phyloP scores from a whole-genome alignment of 2,329 filamentous ascomycete species.

The Verticillium zaregamsianum region DNA sequence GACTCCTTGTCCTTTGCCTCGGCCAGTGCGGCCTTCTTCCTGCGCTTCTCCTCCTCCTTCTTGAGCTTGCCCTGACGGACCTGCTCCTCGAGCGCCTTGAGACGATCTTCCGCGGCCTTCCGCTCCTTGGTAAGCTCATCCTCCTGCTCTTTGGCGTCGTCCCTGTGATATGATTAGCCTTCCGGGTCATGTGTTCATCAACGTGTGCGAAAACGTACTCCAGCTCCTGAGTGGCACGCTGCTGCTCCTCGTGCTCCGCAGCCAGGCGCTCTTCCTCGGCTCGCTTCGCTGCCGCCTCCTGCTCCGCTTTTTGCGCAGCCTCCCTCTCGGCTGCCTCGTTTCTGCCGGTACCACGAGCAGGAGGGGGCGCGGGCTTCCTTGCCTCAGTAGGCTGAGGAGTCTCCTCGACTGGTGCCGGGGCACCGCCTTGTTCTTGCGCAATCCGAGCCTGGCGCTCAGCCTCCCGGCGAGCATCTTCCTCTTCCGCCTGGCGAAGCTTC shows the following conservation, averaged over 20 bases:
- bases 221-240: slow-evolving; percentile 67
- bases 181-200: slow-evolving; percentile 2
- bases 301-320: slow-evolving; percentile 49
- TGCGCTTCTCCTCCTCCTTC: slow-evolving; percentile 94
- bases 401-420: slow-evolving; percentile 52
- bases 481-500: slow-evolving; percentile 83
- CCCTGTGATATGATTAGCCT: slow-evolving; percentile 45
- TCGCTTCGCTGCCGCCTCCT: slow-evolving; percentile 50
- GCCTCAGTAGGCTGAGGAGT: slow-evolving; percentile 36
- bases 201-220: slow-evolving; percentile 62
- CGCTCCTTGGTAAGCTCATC: slow-evolving; percentile 76
- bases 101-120: slow-evolving; percentile 73
- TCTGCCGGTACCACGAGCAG: slow-evolving; percentile 66
- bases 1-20: slow-evolving; percentile 87
- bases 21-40: slow-evolving; percentile 80
- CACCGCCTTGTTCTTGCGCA: slow-evolving; percentile 65
- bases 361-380: slow-evolving; percentile 75
- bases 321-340: slow-evolving; percentile 55
- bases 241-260: slow-evolving; percentile 72
- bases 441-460: slow-evolving; percentile 80
- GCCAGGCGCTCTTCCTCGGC: slow-evolving; percentile 63
- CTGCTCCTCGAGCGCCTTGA: slow-evolving; percentile 89
- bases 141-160: slow-evolving; percentile 70
- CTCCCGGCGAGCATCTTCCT: slow-evolving; percentile 87
- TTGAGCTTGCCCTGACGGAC: slow-evolving; percentile 89